Evolutionary conservation across 345 rosid species (phyloP).

Genomic region (Fremontodendron californicum): DNA sequence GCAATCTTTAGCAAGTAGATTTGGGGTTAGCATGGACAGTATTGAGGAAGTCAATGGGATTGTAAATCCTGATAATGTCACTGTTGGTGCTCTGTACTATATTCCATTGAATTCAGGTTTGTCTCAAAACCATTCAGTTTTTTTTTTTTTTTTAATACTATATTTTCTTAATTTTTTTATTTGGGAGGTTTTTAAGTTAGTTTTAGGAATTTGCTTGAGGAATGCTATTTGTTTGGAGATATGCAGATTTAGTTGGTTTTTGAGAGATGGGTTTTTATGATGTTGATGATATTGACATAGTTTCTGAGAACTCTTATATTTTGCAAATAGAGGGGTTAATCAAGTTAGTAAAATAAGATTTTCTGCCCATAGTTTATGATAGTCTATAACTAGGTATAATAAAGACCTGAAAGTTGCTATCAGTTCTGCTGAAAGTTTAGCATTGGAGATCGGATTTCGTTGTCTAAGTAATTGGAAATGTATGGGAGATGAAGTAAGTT

Average conservation of each 20-base stretch:
- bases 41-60: constrained; percentile 76
- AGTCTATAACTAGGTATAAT: background rate
- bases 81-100: constrained; percentile 67
- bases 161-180: background rate
- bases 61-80: constrained; percentile 67
- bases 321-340: background rate
- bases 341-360: background rate
- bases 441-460: background rate
- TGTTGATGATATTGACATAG: constrained; percentile 2
- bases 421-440: background rate
- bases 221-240: background rate
- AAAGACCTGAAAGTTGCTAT: constrained; percentile 1
- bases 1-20: constrained; percentile 78
- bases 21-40: constrained; percentile 90
- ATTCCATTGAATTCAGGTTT: constrained; percentile 88
- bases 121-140: constrained; percentile 5
- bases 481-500: background rate
- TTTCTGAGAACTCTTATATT: background rate
- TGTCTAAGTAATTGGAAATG: background rate
- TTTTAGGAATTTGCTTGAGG: background rate
- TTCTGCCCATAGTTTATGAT: background rate
- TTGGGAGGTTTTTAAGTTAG: background rate
- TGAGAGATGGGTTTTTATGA: constrained; percentile 1
- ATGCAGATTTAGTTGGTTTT: background rate
- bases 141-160: background rate